A percentile compares a stretch with the other conserved stretches of the same genome.
Conservation (phyloP, 2,329 filamentous ascomycete species). For the Clonostachys sp. region DNA sequence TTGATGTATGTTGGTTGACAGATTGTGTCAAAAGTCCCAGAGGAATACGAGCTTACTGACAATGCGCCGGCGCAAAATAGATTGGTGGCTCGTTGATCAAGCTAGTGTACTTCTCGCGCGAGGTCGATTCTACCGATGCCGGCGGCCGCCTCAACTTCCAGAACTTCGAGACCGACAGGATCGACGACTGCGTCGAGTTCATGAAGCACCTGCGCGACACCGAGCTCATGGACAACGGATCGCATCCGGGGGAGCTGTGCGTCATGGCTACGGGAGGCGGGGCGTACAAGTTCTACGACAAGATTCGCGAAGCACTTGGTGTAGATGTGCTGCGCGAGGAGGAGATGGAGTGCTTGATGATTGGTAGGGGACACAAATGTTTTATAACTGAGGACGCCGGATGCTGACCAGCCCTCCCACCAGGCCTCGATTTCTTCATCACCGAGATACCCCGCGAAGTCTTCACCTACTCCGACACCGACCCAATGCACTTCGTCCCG, state of each 20-base stretch:
- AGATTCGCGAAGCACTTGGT: conserved; percentile 75
- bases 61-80: conserved; percentile 32
- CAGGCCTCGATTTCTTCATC: conserved; percentile 97
- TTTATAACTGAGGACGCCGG: not conserved
- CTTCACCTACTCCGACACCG: conserved; percentile 88
- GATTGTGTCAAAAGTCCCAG: too few relatives aligned
- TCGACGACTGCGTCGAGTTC: conserved; percentile 90
- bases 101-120: conserved; percentile 93
- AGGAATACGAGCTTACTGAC: too few relatives aligned
- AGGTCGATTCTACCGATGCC: conserved; percentile 71
- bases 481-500: conserved; percentile 85
- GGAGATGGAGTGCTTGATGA: conserved; percentile 98
- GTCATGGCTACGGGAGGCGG: conserved; percentile 96
- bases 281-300: conserved; percentile 95
- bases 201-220: conserved; percentile 82
- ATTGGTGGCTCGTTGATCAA: conserved; percentile 96
- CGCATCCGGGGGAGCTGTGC: conserved; percentile 67
- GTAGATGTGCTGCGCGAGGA: conserved; percentile 90
- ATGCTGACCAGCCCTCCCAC: not conserved
- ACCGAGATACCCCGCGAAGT: conserved; percentile 96
- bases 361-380: conserved; percentile 51
- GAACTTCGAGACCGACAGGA: conserved; percentile 92
- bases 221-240: conserved; percentile 72
- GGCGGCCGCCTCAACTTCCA: conserved; percentile 93
- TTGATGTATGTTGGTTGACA: conserved; percentile 65